Evolutionary conservation across 2,329 filamentous ascomycete genomes (phyloP).

Genomic region (Colletotrichum nymphaeae): DNA sequence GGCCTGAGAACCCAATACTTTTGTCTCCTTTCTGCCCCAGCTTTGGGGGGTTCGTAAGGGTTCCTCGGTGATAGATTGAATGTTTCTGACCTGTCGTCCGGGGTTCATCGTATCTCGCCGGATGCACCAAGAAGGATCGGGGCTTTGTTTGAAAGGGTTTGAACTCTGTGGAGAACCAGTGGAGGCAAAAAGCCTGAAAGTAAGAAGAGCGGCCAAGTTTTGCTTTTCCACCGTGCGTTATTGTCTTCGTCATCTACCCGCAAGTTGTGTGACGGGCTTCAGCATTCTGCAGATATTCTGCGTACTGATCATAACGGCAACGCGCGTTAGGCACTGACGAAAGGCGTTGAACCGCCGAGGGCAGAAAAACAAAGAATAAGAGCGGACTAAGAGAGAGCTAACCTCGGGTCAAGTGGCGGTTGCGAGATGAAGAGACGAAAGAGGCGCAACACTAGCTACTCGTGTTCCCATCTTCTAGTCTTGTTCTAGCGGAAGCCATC

Average conservation of each 20-base stretch:
- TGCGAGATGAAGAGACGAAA: slow-evolving; percentile 2
- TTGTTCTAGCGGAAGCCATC: neutral
- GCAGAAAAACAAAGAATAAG: neutral
- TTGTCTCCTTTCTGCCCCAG: neutral
- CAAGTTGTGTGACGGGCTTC: neutral
- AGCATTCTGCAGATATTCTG: neutral
- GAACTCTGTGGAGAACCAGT: slow-evolving; percentile 16
- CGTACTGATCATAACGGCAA: neutral
- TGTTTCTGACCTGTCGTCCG: neutral
- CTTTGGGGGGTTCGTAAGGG: neutral
- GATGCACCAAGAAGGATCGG: neutral
- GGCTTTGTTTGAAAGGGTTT: slow-evolving; percentile 10
- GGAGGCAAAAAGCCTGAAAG: neutral
- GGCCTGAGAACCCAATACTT: slow-evolving; percentile 7
- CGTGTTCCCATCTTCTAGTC: neutral
- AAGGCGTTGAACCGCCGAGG: neutral
- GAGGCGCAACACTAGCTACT: neutral
- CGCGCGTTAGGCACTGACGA: neutral
- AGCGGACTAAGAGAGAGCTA: neutral
- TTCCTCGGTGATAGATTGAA: neutral
- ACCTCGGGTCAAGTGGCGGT: neutral
- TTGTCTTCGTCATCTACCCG: neutral
- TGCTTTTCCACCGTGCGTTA: neutral
- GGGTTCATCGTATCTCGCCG: slow-evolving; percentile 15
- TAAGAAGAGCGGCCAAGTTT: neutral